Base-by-base conservation (phyloP, 2,329 filamentous ascomycete species). In the Verticillium zaregamsianum region DNA sequence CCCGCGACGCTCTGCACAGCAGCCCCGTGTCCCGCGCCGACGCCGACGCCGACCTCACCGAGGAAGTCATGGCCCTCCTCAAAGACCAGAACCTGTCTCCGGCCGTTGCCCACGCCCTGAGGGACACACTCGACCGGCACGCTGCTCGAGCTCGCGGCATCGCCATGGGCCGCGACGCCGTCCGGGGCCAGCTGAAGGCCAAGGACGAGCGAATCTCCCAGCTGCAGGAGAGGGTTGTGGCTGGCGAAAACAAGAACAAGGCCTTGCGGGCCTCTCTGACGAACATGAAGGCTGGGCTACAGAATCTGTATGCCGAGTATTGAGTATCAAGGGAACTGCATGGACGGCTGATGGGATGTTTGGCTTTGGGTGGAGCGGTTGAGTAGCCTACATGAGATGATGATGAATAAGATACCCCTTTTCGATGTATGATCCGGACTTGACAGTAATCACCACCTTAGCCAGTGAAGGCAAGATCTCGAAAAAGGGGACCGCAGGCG, bases 161-260 rank as follows among this genome's bases (percentile, higher is more conserved):
- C 23, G 79, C 80, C 45, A 82, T 82, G 64, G 89, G 89, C 0
- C 79, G 90, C 2, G 90, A 94, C 63, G 83, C 89, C 7, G 82
- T 84, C 3, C 77, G 90, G n/a, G 72, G 83, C 9, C 83, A 82
- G 4, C 69, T 91, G 37, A 87, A 85, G 69, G 79, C 81, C 5
- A 88, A 87, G 65, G 88, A 94, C 33, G 69, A 69, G n/a, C 71
- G 69, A 58, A 74, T 77, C 52, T 72, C 72, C 4, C 64, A 66
- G 59, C 63, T 82, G 59, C 73, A 79, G 68, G 70, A 69, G 45
- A 68, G 70, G 33, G 67, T 81, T 5, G 68, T 67, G 8, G 72
- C 70, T 17, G 67, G 82, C n/a, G 78, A 82, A 70, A 75, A 75
- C 28, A 68, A 70, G 61, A 69, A 73, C 8, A 64, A 62, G 60